A percentile compares a stretch with the other conserved stretches of the same genome.
phyloP scores from a whole-genome alignment of 768 basidiomycete species.

The Pholiota conissans region DNA sequence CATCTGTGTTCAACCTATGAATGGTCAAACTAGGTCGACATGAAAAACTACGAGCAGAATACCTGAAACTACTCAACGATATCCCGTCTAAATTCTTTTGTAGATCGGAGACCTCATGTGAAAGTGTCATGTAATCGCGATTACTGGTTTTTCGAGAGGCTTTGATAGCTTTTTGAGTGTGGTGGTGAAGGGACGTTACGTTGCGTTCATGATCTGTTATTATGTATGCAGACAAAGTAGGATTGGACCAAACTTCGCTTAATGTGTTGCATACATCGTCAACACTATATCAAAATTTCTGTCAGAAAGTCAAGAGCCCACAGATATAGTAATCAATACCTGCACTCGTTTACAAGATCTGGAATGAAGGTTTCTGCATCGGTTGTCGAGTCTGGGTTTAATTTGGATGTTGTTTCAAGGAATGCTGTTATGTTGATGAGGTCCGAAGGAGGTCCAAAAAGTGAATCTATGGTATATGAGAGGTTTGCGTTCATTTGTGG shows the following conservation, averaged over 20 bases:
- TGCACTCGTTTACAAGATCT: constrained; percentile 41
- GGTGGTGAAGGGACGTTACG: constrained; percentile 32
- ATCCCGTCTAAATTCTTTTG: constrained; percentile 52
- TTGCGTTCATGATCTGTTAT: constrained; percentile 50
- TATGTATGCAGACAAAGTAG: constrained; percentile 57
- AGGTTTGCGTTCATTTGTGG: constrained; percentile 27
- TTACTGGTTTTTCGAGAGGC: constrained; percentile 29
- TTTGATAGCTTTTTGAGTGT: constrained; percentile 30
- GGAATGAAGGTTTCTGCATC: constrained; percentile 4
- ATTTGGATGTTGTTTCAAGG: constrained; percentile 30
- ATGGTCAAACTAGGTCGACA: background rate
- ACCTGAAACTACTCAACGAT: constrained; percentile 65
- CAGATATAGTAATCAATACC: constrained; percentile 26
- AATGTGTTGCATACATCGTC: constrained; percentile 47
- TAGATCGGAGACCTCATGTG: constrained; percentile 46
- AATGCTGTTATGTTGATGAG: constrained; percentile 48
- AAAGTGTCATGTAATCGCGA: constrained; percentile 36
- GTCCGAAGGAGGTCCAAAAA: constrained; percentile 67
- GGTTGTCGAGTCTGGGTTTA: constrained; percentile 9
- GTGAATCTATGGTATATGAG: constrained; percentile 41
- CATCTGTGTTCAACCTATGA: constrained; percentile 47
- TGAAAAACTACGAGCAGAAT: background rate
- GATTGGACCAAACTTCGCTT: constrained; percentile 51
- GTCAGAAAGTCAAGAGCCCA: background rate
- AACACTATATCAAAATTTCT: constrained; percentile 38